These are phyloP conservation scores for Malus hybrid DNA, from an alignment of 331 rosid species.

Conservation along the genomic window DNA sequence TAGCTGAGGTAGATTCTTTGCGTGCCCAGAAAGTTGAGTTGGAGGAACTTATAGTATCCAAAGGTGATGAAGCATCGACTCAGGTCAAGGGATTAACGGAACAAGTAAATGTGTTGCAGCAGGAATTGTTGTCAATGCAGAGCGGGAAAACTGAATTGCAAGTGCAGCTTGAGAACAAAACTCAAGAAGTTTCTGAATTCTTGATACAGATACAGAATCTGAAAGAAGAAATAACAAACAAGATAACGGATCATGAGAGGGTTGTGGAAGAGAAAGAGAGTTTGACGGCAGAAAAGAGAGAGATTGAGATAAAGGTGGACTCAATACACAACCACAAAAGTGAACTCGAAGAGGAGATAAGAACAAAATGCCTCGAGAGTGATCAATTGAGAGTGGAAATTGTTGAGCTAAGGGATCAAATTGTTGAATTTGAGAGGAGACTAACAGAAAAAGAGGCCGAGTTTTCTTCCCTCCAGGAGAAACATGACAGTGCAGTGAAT, in stretches of 20 bases:
- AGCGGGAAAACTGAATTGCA: constrained; percentile 48
- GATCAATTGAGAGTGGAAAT: constrained; percentile 38
- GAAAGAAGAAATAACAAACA: constrained; percentile 49
- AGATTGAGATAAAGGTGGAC: constrained; percentile 36
- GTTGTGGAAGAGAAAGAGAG: constrained; percentile 45
- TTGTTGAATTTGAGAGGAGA: constrained; percentile 40
- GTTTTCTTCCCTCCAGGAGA: constrained; percentile 41
- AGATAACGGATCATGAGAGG: constrained; percentile 39
- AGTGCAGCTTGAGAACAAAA: constrained; percentile 41
- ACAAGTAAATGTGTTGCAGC: constrained; percentile 48
- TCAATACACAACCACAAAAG: constrained; percentile 26
- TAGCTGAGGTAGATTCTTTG: constrained; percentile 31
- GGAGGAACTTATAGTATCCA: constrained; percentile 43
- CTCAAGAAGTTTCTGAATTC: constrained; percentile 34
- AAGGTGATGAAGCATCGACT: constrained; percentile 49
- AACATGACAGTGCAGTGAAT: constrained; percentile 32
- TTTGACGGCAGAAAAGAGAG: constrained; percentile 29
- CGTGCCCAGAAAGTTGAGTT: constrained; percentile 44
- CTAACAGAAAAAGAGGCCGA: constrained; percentile 38
- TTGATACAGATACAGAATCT: constrained; percentile 43
- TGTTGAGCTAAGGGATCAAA: constrained; percentile 35
- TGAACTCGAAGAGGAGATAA: constrained; percentile 37
- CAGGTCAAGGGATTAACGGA: constrained; percentile 42
- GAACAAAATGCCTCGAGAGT: constrained; percentile 27
- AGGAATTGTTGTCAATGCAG: constrained; percentile 45